These are phyloP conservation scores for Aspergillus hancockii DNA, from an alignment of 495 filamentous ascomycete genomes.

Conservation along the genomic window DNA sequence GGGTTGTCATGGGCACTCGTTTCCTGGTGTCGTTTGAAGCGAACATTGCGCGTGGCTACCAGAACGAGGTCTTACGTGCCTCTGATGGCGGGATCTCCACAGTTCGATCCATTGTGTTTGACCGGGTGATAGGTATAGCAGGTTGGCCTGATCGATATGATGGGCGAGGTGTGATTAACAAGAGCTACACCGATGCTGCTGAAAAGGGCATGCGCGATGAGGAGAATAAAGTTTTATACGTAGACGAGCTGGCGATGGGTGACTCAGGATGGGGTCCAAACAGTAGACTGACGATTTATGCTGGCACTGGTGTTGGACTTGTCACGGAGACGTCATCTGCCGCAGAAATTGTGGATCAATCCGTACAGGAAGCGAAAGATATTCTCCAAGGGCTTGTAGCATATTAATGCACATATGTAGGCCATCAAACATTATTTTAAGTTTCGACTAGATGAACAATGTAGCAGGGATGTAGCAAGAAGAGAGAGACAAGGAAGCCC, in stretches of 20 bases:
- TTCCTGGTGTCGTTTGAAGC: conserved; percentile 64
- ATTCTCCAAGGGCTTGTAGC: conserved; percentile 3
- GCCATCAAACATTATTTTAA: no score
- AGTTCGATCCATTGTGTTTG: conserved; percentile 65
- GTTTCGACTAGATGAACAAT: no score
- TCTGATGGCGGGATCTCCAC: conserved; percentile 67
- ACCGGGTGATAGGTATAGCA: conserved; percentile 61
- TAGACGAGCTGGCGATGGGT: conserved; percentile 44
- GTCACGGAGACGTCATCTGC: conserved; percentile 31
- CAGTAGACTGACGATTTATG: conserved; percentile 68
- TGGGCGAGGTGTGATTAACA: conserved; percentile 62
- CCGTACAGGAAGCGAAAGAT: conserved; percentile 19
- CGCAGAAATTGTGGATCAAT: conserved; percentile 30
- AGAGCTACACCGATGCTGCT: conserved; percentile 55
- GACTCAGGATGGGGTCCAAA: conserved; percentile 55
- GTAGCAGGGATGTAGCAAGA: not conserved
- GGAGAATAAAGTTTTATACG: conserved; percentile 57
- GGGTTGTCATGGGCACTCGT: conserved; percentile 68
- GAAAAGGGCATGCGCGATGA: conserved; percentile 46
- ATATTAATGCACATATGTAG: not conserved
- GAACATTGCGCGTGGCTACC: conserved; percentile 55
- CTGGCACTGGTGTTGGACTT: conserved; percentile 46
- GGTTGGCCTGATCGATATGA: conserved; percentile 65
- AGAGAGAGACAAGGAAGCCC: not conserved
- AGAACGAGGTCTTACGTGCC: conserved; percentile 55